Evolutionary conservation across 106 monocot species (phyloP).

Genomic region (Posidonia australis): DNA sequence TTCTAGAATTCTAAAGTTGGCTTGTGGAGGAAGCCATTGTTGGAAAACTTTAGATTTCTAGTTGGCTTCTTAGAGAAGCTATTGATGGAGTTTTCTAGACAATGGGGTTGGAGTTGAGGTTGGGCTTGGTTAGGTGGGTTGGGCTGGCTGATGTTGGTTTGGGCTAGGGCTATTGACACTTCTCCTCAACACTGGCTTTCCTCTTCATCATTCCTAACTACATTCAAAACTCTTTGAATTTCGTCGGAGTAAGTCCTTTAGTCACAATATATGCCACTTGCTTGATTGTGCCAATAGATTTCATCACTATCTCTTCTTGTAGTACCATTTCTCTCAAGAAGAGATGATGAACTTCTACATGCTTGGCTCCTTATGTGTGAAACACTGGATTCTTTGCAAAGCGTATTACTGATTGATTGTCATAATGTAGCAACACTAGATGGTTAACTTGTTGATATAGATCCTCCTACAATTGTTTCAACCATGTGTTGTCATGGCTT

Average conservation of each 20-base stretch:
- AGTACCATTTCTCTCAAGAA: not conserved
- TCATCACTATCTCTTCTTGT: not conserved
- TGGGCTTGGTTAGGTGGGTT: too few species aligned
- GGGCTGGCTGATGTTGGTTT: too few species aligned
- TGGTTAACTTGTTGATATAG: not conserved
- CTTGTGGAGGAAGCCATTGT: too few species aligned
- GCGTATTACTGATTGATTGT: not conserved
- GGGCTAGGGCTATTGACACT: too few species aligned
- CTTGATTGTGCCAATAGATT: not conserved
- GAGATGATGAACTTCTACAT: slow-evolving; percentile 2
- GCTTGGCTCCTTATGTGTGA: not conserved
- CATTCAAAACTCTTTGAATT: not conserved
- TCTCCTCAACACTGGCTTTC: not conserved
- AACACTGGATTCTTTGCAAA: not conserved
- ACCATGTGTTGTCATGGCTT: not conserved
- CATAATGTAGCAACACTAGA: not conserved
- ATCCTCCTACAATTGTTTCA: not conserved
- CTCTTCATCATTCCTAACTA: not conserved
- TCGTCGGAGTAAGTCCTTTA: too few species aligned
- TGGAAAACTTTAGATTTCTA: too few species aligned
- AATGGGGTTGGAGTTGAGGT: too few species aligned
- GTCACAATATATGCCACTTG: too few species aligned
- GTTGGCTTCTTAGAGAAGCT: too few species aligned
- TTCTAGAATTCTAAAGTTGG: too few species aligned
- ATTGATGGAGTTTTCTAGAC: too few species aligned